Percentiles rank a stretch among this genome's conserved stretches.
phyloP scores from a whole-genome alignment of 2,329 filamentous ascomycete genomes.

The Fusarium decemcellulare region DNA sequence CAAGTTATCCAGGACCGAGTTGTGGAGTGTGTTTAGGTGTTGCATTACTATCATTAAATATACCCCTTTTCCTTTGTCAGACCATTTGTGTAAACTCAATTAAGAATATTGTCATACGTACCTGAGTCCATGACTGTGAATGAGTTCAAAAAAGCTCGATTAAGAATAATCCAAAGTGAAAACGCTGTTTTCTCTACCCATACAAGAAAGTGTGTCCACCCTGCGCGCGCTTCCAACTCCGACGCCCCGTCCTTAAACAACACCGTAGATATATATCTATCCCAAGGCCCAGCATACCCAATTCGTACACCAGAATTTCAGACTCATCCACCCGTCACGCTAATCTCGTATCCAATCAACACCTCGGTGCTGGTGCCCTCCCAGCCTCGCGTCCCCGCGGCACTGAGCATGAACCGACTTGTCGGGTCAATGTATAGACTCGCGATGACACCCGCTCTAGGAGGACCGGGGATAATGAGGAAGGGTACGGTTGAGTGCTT shows the following conservation, averaged over 20 bases:
- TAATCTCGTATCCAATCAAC: conserved; percentile 93
- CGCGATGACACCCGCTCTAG: conserved; percentile 87
- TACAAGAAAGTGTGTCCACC: not conserved
- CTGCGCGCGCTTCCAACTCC: conserved; percentile 3
- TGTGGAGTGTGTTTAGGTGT: no score
- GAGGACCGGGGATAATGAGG: conserved; percentile 92
- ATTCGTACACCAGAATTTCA: not conserved
- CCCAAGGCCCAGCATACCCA: not conserved
- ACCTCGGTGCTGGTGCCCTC: conserved; percentile 93
- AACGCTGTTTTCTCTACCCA: conserved; percentile 13
- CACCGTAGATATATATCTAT: not conserved
- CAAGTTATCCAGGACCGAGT: no score
- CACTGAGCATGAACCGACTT: conserved; percentile 91
- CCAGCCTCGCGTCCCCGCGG: conserved; percentile 94
- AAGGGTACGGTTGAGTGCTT: conserved; percentile 91
- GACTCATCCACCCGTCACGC: conserved; percentile 44
- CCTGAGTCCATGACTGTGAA: no score
- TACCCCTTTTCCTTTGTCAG: no score
- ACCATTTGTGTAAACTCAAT: no score
- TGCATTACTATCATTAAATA: no score
- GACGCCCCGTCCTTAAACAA: not conserved
- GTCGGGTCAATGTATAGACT: conserved; percentile 90
- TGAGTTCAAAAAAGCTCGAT: no score
- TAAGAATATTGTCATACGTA: no score
- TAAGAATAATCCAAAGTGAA: no score